A percentile compares a stretch with the other conserved stretches of the same genome.
phyloP scores from a whole-genome alignment of 768 basidiomycete genomes.

The Mycena maculata region DNA sequence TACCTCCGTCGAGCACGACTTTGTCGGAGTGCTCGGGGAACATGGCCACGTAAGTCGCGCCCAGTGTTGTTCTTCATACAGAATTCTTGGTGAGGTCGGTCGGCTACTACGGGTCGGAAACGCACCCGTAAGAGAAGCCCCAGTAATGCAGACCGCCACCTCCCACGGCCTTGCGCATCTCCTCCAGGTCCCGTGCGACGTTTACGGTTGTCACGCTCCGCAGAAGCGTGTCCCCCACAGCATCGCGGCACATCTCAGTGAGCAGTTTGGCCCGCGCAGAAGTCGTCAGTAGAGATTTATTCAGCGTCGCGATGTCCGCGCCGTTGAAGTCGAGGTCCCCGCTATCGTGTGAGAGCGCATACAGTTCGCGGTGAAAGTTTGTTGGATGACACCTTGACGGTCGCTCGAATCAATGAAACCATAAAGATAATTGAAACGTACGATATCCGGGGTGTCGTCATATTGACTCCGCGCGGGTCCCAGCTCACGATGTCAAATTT shows the following conservation, averaged over 20 bases:
- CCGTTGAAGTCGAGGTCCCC: slow-evolving; percentile 26
- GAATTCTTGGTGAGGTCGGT: neutral
- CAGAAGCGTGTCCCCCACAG: slow-evolving; percentile 25
- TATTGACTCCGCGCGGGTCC: slow-evolving; percentile 30
- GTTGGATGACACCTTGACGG: slow-evolving; percentile 29
- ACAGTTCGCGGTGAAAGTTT: slow-evolving; percentile 23
- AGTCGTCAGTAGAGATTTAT: slow-evolving; percentile 8
- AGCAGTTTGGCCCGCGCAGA: slow-evolving; percentile 17
- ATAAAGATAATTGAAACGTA: neutral
- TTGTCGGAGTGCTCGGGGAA: slow-evolving; percentile 24
- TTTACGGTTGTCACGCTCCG: slow-evolving; percentile 31
- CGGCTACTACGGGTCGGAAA: neutral
- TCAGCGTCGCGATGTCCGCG: slow-evolving; percentile 5
- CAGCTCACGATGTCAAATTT: slow-evolving; percentile 32
- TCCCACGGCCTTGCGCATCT: slow-evolving; percentile 31
- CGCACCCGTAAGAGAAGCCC: slow-evolving; percentile 32
- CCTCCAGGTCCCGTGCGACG: slow-evolving; percentile 23
- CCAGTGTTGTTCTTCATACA: slow-evolving; percentile 10
- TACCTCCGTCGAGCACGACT: slow-evolving; percentile 24
- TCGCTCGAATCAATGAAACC: neutral
- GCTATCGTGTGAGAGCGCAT: slow-evolving; percentile 17
- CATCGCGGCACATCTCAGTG: slow-evolving; percentile 24
- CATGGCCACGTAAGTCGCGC: slow-evolving; percentile 31
- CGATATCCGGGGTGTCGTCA: slow-evolving; percentile 30
- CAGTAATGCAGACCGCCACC: slow-evolving; percentile 28